A percentile compares a stretch with the other conserved stretches of the same genome.
phyloP scores from a whole-genome alignment of 1,284 basidiomycete species.

The Pseudozyma sp. region DNA sequence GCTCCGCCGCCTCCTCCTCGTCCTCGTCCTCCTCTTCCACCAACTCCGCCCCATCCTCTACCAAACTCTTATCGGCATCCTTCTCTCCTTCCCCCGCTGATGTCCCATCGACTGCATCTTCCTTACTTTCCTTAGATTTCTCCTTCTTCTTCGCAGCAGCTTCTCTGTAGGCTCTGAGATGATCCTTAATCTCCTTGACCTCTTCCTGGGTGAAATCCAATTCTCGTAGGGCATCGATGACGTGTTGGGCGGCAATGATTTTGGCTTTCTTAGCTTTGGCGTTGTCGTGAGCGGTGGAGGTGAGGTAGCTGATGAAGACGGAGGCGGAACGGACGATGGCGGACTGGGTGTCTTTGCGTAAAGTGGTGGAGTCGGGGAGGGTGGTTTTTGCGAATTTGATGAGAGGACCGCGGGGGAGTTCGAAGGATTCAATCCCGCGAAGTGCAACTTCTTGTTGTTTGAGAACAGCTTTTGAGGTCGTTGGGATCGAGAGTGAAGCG shows the following conservation, averaged over 20 bases:
- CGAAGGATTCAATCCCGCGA: constrained; percentile 79
- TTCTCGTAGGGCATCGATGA: constrained; percentile 83
- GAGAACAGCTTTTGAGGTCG: constrained; percentile 16
- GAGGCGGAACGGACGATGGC: constrained; percentile 86
- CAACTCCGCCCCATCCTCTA: constrained; percentile 1
- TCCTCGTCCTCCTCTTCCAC: constrained; percentile 9
- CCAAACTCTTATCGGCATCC: constrained; percentile 1
- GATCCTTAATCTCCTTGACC: constrained; percentile 75
- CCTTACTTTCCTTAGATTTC: constrained; percentile 1
- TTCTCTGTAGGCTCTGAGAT: constrained; percentile 73
- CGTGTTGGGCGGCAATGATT: constrained; percentile 86
- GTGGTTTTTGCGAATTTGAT: constrained; percentile 82
- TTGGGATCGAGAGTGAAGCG: constrained; percentile 4
- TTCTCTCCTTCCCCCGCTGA: constrained; percentile 2
- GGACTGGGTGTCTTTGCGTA: constrained; percentile 85
- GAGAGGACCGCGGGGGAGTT: constrained; percentile 82
- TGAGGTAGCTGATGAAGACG: constrained; percentile 87
- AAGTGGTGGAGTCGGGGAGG: constrained; percentile 82
- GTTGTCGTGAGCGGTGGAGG: constrained; percentile 83
- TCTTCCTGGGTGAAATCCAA: constrained; percentile 81
- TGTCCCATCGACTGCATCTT: too few relatives aligned
- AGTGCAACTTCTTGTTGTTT: constrained; percentile 35
- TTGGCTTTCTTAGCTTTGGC: constrained; percentile 85
- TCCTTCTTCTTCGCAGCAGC: constrained; percentile 10
- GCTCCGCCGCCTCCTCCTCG: constrained; percentile 8